Percentiles rank a stretch among this genome's conserved stretches.
These are phyloP conservation scores for Leavenworthia alabamica DNA, from an alignment of 345 rosid genomes.

Conservation along the genomic window DNA sequence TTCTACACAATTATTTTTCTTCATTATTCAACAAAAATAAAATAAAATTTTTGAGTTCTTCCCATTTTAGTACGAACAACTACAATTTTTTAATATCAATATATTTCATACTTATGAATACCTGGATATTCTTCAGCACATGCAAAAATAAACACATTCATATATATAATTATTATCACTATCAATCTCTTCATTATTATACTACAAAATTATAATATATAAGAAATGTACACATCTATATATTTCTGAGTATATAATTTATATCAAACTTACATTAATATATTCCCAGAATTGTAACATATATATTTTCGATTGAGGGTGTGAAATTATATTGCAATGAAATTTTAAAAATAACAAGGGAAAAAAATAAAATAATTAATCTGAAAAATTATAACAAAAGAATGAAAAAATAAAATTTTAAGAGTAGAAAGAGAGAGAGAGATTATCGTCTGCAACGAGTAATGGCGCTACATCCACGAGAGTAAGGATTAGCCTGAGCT, in stretches of 20 bases:
- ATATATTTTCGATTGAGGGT: background rate
- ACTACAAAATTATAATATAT: background rate
- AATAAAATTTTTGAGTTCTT: background rate
- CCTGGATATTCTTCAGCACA: slow-evolving; percentile 6
- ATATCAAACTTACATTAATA: background rate
- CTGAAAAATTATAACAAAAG: slow-evolving; percentile 9
- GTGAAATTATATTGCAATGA: background rate
- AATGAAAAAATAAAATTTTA: background rate
- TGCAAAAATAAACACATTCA: slow-evolving; percentile 15
- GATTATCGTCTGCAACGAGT: slow-evolving; percentile 73
- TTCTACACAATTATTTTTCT: background rate
- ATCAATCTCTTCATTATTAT: background rate
- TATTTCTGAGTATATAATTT: background rate
- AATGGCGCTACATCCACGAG: slow-evolving; percentile 71
- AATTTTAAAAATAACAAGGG: background rate
- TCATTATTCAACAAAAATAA: background rate
- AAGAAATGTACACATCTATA: background rate
- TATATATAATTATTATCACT: background rate
- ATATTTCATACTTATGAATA: background rate
- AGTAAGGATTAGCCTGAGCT: slow-evolving; percentile 70
- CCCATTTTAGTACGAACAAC: background rate
- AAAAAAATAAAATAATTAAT: too few species aligned
- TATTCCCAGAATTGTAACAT: too few species aligned
- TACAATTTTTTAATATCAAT: background rate
- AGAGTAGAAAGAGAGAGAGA: slow-evolving; percentile 22